Base-by-base conservation (phyloP, 768 basidiomycete genomes). In the Wakefieldia striispora region DNA sequence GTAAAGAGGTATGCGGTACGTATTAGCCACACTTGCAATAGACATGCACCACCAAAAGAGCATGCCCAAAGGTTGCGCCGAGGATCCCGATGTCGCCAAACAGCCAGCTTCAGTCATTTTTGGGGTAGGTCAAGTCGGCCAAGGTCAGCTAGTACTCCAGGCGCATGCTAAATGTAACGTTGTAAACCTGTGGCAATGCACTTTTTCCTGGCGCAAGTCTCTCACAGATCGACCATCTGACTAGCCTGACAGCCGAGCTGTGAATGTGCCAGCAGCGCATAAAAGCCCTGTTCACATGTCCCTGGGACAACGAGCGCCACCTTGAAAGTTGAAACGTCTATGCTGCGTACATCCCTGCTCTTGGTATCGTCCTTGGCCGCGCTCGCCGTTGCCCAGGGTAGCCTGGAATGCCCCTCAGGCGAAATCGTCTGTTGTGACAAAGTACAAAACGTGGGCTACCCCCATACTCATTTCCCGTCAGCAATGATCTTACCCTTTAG, bases 371-470 rank as follows among this genome's bases (percentile, higher is more conserved):
- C 46, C 34, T 40, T 60, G 40, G 37, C 31, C 11, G 26, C 42
- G 16, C 24, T 59, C 5, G 43, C 24, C 24, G 36, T 35, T 3
- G 53, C 50, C 21, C 50, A 51, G 19, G 50, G 47, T 27, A 52
- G 34, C 19, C n/a, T 40, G 19, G 50, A 49, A 33, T 52, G 53
- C 39, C 10, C 40, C 7, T 21, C 43, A 0, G 58, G 57, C 19
- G 33, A 56, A 43, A 34, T 53, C 6, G 41, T 59, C 2, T 59
- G 58, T 23, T 58, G 56, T 27, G 35, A 37, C 26, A 31, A 1
- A 3, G 50, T 55, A 14, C 39, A 45, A 40, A 47, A 23, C 36
- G 57, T 56, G 45, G 46, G 57, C 48, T 33, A 6, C 23, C 33
- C n/a, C 12, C 49, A 5, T 21, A 11, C n/a, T 19, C 14, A 4